Evolutionary conservation across 2,329 filamentous ascomycete genomes (phyloP), one percentile per base, ranked within the genome.

Genomic region (Pseudogymnoascus sp.): DNA sequence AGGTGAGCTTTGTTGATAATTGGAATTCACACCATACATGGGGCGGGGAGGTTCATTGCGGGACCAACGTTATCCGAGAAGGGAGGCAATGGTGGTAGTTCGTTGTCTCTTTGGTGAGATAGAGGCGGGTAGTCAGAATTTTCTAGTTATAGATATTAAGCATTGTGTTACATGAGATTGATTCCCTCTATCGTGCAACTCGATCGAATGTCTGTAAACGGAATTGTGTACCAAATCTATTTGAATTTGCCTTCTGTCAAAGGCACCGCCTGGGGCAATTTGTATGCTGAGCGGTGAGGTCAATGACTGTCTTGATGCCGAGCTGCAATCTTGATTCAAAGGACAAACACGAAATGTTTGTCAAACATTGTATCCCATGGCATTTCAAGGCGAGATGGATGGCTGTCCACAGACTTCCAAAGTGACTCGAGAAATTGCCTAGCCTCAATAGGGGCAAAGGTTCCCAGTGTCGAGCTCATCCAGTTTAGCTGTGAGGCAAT

Each of bases 31-130:
- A 69, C 60, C 67, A 69, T 63, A 59, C 38, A 14, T 59, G 61
- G 32, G 62, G 58, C 6, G 66, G 67, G 1, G 66, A 69, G 59
- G 62, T 69, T n/a, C 66, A 68, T 60, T 69, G 66, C 37, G 66
- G 64, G 2, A 63, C 61, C 9, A 69, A 69, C 12, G 47, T 32
- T 30, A 18, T 54, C 32, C 47, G 47, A 18, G 47, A 54, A 32
- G 47, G 47, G 25, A 54, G 32, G 8, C 25, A 28, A 9, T 54
- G 47, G 47, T 54, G 47, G 47, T 54, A 54, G 47, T 54, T 7
- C 12, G 8, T 12, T 32, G n/a, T 9, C 4, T 54, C n/a, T 6
- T 9, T 4, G 6, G 11, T 30, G 25, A 54, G 25, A 3, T 9
- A 18, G 25, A 50, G 22, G n/a, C 25, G 8, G 47, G 25, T 2